These are phyloP conservation scores for Saccharomyces hybrid DNA, from an alignment of 1,139 yeast species.

Conservation along the genomic window DNA sequence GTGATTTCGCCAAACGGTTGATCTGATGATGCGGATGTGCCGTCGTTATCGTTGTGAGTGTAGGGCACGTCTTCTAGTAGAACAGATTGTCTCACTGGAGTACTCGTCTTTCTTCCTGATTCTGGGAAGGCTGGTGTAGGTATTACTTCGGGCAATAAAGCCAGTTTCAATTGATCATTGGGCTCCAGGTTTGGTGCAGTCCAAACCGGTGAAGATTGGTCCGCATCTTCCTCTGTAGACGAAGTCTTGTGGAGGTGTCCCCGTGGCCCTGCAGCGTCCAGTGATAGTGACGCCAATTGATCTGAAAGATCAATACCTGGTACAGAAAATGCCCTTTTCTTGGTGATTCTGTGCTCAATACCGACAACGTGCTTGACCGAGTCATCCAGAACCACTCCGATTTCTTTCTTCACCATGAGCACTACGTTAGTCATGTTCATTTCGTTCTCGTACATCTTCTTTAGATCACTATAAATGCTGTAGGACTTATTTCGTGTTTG, in stretches of 20 bases:
- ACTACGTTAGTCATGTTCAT: constrained; percentile 34
- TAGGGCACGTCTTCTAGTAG: background rate
- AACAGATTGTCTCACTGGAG: background rate
- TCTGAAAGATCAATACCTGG: constrained; percentile 11
- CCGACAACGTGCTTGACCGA: constrained; percentile 7
- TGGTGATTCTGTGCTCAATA: constrained; percentile 8
- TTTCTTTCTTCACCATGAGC: constrained; percentile 30
- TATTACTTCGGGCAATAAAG: constrained; percentile 13
- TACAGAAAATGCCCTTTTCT: constrained; percentile 27
- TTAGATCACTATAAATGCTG: constrained; percentile 32
- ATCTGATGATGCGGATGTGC: background rate
- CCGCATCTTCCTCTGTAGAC: constrained; percentile 9
- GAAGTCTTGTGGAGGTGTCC: background rate
- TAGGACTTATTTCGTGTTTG: constrained; percentile 35
- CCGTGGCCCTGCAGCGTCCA: constrained; percentile 1
- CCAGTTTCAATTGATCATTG: constrained; percentile 32
- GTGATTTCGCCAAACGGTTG: constrained; percentile 8
- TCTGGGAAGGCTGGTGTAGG: constrained; percentile 10
- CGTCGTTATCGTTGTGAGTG: background rate
- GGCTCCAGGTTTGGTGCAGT: constrained; percentile 34
- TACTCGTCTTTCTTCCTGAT: constrained; percentile 2
- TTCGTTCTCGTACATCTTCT: constrained; percentile 31
- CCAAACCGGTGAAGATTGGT: constrained; percentile 30
- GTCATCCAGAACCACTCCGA: constrained; percentile 26
- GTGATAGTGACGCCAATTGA: constrained; percentile 5